phyloP scores from a whole-genome alignment of 345 rosid species.

The Eutrema japonicum region DNA sequence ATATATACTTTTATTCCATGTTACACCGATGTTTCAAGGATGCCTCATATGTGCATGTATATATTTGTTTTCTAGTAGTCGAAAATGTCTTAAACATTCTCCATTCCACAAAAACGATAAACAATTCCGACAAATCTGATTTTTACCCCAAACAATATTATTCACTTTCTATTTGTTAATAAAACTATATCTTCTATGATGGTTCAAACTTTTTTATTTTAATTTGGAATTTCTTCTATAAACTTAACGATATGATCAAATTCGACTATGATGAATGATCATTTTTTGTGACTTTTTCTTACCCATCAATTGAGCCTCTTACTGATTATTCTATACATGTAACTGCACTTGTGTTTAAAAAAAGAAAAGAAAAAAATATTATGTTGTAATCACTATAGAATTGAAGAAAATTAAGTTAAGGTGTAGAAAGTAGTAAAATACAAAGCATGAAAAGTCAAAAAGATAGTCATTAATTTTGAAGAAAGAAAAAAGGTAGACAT shows the following conservation, averaged over 20 bases:
- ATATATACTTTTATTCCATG: neutral
- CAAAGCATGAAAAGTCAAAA: conserved; percentile 35
- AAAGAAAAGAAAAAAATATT: too few species aligned
- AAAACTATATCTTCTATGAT: neutral
- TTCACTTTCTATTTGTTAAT: neutral
- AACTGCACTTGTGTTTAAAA: neutral
- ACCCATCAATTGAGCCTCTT: neutral
- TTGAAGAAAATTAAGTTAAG: neutral
- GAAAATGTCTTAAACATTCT: too few species aligned
- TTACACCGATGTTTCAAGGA: neutral
- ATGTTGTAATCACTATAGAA: conserved; percentile 5
- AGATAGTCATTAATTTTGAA: conserved; percentile 19
- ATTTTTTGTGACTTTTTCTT: neutral
- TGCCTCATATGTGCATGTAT: neutral
- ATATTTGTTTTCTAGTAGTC: neutral
- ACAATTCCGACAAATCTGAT: neutral
- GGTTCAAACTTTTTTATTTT: neutral
- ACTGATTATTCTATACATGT: neutral
- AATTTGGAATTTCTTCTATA: neutral
- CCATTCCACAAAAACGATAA: neutral
- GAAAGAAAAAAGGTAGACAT: too few species aligned
- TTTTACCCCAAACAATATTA: neutral
- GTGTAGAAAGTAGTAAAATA: conserved; percentile 17
- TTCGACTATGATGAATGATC: neutral
- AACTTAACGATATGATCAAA: conserved; percentile 6